Evolutionary conservation across 805 yeast species (phyloP).

Genomic region (Nakazawaea anatomiae): DNA sequence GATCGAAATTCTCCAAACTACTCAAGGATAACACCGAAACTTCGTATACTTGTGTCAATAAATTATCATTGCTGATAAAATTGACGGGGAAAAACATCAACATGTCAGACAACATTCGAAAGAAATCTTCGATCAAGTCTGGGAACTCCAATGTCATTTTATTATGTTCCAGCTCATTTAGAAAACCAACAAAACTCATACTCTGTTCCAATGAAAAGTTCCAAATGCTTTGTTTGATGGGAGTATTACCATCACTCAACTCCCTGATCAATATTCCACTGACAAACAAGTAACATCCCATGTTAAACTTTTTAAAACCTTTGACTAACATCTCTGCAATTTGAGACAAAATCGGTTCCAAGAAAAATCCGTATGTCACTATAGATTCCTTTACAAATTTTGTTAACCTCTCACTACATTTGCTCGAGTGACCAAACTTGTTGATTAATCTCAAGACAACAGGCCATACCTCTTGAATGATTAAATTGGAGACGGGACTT

Average conservation of each 20-base stretch:
- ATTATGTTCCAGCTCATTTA: constrained; percentile 16
- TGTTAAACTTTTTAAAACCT: constrained; percentile 64
- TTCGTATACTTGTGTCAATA: constrained; percentile 48
- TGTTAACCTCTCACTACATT: constrained; percentile 68
- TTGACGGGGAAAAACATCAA: constrained; percentile 66
- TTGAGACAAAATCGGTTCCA: constrained; percentile 53
- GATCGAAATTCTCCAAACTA: constrained; percentile 59
- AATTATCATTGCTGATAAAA: constrained; percentile 38
- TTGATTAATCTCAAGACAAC: constrained; percentile 39
- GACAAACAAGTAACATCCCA: constrained; percentile 87
- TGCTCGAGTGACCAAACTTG: constrained; percentile 51
- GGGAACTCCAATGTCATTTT: constrained; percentile 32
- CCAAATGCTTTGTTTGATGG: constrained; percentile 62
- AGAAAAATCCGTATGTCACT: constrained; percentile 52
- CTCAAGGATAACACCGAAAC: constrained; percentile 50
- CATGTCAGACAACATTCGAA: constrained; percentile 71
- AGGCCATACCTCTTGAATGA: constrained; percentile 56
- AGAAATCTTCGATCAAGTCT: constrained; percentile 82
- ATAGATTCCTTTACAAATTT: constrained; percentile 63
- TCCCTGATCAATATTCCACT: constrained; percentile 78
- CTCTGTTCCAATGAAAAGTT: constrained; percentile 67
- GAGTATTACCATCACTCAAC: constrained; percentile 50
- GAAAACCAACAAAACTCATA: constrained; percentile 44
- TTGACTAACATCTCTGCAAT: constrained; percentile 61
- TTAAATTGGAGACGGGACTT: constrained; percentile 48